Evolutionary conservation across 768 basidiomycete genomes (phyloP).

Genomic region (Amanita pseudoporphyria): DNA sequence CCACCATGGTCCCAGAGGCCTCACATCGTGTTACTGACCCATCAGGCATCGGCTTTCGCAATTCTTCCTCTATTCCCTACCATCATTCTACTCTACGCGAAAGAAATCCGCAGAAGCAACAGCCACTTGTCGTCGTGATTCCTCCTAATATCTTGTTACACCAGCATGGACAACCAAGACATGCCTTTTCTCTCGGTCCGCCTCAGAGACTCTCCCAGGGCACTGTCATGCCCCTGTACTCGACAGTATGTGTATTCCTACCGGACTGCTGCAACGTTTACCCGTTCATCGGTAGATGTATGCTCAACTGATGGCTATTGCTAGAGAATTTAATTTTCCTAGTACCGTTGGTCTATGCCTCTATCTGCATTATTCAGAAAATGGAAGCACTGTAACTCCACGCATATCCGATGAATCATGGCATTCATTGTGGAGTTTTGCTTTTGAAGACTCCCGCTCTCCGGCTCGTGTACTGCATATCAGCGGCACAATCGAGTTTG

Average conservation of each 20-base stretch:
- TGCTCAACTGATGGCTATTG: constrained; percentile 68
- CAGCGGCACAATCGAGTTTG: constrained; percentile 77
- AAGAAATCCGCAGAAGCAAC: constrained; percentile 28
- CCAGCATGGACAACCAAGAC: constrained; percentile 50
- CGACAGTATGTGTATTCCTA: constrained; percentile 39
- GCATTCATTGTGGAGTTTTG: constrained; percentile 60
- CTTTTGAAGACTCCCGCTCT: constrained; percentile 33
- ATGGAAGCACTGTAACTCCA: constrained; percentile 47
- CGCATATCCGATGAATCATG: constrained; percentile 75
- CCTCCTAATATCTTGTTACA: constrained; percentile 52
- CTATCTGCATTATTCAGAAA: constrained; percentile 60
- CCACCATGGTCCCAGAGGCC: constrained; percentile 36
- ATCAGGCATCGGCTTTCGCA: not conserved
- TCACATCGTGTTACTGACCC: constrained; percentile 13
- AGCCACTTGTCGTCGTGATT: constrained; percentile 55
- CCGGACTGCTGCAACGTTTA: constrained; percentile 3
- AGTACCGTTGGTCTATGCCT: constrained; percentile 68
- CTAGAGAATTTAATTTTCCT: constrained; percentile 75
- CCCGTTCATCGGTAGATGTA: constrained; percentile 43
- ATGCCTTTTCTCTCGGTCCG: constrained; percentile 49
- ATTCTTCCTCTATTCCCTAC: constrained; percentile 40
- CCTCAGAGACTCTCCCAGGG: constrained; percentile 55
- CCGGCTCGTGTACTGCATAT: constrained; percentile 42
- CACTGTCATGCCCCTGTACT: constrained; percentile 64
- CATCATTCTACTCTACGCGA: constrained; percentile 39